phyloP scores from a whole-genome alignment of 2,329 filamentous ascomycete species.

The Rasamsonia emersonii region DNA sequence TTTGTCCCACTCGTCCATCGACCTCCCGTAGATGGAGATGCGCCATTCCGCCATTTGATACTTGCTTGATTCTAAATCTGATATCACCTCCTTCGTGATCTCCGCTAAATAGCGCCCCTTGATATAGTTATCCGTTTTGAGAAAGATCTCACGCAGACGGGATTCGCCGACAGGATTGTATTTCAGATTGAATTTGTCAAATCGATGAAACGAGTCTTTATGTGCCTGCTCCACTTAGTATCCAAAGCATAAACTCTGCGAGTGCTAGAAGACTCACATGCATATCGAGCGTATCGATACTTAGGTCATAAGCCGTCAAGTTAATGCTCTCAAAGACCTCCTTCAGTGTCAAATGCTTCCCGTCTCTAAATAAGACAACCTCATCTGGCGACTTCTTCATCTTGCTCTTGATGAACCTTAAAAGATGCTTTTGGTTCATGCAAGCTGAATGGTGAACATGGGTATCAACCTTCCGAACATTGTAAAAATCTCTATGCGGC shows the following conservation, averaged over 20 bases:
- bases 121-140: constrained; percentile 98
- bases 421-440: constrained; percentile 98
- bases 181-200: constrained; percentile 99
- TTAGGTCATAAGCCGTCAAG: constrained; percentile 91
- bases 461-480: constrained; percentile 96
- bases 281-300: constrained; percentile 98
- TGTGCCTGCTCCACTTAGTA: constrained; percentile 55
- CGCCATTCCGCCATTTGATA: constrained; percentile 99
- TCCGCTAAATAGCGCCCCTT: constrained; percentile 92
- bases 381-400: constrained; percentile 98
- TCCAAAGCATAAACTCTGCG: constrained; percentile 4
- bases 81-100: constrained; percentile 95
- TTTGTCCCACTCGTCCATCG: constrained; percentile 93
- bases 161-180: constrained; percentile 98
- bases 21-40: constrained; percentile 91
- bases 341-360: constrained; percentile 77
- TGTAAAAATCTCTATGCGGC: constrained; percentile 97
- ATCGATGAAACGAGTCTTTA: constrained; percentile 95
- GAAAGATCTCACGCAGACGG: constrained; percentile 88
- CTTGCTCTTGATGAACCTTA: constrained; percentile 99
- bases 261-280: constrained; percentile 56
- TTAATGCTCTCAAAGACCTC: constrained; percentile 98
- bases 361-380: constrained; percentile 84
- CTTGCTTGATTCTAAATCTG: constrained; percentile 95
- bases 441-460: constrained; percentile 98